Conservation (phyloP, 306 rosid species). For the Astragalus glycyphyllos region DNA sequence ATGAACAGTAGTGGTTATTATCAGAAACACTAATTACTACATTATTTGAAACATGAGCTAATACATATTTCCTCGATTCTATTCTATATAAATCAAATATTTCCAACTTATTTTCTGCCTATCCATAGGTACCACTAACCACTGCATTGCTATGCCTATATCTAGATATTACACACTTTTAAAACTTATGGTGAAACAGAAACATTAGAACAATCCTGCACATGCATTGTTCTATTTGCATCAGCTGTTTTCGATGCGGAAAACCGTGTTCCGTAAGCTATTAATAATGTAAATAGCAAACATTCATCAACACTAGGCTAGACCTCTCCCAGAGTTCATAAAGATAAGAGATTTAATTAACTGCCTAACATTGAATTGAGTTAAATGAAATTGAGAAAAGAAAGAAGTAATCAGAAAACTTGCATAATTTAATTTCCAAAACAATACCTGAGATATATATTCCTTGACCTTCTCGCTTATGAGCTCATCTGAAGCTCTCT, state of each 20-base stretch:
- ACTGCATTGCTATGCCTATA: background rate
- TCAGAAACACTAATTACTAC: background rate
- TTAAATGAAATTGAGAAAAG: background rate
- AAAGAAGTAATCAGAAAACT: conserved; percentile 5
- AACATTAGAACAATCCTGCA: conserved; percentile 16
- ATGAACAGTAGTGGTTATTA: background rate
- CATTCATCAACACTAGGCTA: conserved; percentile 18
- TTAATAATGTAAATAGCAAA: conserved; percentile 26
- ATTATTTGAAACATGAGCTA: background rate
- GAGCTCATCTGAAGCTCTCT: conserved; percentile 77
- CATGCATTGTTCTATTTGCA: background rate
- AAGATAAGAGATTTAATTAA: background rate
- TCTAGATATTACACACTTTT: background rate
- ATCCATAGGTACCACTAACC: background rate
- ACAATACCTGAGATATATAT: conserved; percentile 72
- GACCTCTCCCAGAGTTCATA: background rate
- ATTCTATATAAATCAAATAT: conserved; percentile 4
- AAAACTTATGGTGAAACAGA: background rate
- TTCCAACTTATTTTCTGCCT: conserved; percentile 12
- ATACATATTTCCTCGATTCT: background rate
- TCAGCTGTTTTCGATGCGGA: background rate
- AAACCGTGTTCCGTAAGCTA: conserved; percentile 8
- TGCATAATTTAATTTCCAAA: conserved; percentile 29
- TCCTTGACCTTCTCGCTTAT: conserved; percentile 66
- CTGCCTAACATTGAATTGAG: too few relatives aligned